Evolutionary conservation across 2,329 filamentous ascomycete species (phyloP).

Genomic region (Cercospora berteroae): DNA sequence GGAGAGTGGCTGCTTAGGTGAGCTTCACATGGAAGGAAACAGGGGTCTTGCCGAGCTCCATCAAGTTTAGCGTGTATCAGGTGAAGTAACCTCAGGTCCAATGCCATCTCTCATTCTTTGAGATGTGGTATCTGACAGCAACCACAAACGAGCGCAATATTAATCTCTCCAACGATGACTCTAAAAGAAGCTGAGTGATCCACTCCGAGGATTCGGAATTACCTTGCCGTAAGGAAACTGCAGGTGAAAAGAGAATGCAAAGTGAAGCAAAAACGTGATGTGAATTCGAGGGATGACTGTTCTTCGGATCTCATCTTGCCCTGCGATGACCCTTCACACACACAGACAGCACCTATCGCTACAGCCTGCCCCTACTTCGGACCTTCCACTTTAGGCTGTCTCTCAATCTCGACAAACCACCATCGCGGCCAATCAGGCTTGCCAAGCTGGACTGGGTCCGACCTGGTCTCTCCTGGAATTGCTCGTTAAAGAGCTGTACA

Average conservation of each 20-base stretch:
- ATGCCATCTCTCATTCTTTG: background rate
- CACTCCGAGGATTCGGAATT: background rate
- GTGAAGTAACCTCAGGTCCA: constrained; percentile 2
- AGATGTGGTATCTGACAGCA: background rate
- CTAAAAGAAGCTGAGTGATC: background rate
- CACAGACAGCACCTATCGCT: background rate
- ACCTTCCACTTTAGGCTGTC: background rate
- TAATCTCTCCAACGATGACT: background rate
- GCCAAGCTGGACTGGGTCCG: background rate
- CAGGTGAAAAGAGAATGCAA: background rate
- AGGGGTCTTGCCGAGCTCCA: constrained; percentile 9
- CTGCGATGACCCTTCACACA: background rate
- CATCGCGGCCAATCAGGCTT: background rate
- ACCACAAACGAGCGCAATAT: background rate
- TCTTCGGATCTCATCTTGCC: background rate
- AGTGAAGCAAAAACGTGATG: background rate
- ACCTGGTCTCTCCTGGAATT: background rate
- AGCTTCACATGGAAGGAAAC: constrained; percentile 2
- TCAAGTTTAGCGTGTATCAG: background rate
- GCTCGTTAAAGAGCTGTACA: background rate
- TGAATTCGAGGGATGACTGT: background rate
- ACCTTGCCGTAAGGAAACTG: background rate
- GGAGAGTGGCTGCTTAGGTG: background rate
- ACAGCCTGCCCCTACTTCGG: background rate
- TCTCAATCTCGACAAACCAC: background rate